These are phyloP conservation scores for Coffea eugenioides DNA, from an alignment of 257 asterid genomes.

Conservation along the genomic window DNA sequence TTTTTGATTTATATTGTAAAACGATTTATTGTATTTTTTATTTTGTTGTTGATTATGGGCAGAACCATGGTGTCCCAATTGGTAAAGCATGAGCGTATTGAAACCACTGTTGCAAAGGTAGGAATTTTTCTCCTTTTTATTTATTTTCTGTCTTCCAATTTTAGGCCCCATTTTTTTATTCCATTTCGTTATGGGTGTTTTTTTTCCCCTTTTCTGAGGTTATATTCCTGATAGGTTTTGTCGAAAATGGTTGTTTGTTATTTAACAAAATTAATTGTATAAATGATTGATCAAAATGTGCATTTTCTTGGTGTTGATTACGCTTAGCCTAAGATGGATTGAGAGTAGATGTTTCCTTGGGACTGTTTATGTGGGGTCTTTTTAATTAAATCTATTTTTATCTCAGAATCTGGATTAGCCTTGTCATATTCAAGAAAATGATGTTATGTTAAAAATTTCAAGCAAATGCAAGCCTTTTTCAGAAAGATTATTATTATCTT, in stretches of 20 bases:
- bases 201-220: background rate
- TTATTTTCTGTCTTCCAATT: background rate
- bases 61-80: slow-evolving; percentile 97
- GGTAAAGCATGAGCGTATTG: slow-evolving; percentile 91
- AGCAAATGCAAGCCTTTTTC: background rate
- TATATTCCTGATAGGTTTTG: slow-evolving; percentile 20
- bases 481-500: background rate
- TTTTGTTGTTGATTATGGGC: background rate
- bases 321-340: background rate
- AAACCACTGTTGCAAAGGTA: slow-evolving; percentile 92
- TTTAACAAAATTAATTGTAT: background rate
- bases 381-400: no score
- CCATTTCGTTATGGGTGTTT: background rate
- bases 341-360: background rate
- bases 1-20: background rate
- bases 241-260: background rate
- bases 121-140: background rate
- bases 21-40: background rate
- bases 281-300: no score
- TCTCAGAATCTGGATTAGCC: background rate
- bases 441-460: background rate
- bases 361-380: background rate
- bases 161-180: background rate
- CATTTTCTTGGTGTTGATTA: background rate
- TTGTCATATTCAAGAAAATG: background rate